Percentiles rank a stretch among this genome's conserved stretches.
phyloP scores from a whole-genome alignment of 768 basidiomycete genomes.

The Saitozyma podzolica region DNA sequence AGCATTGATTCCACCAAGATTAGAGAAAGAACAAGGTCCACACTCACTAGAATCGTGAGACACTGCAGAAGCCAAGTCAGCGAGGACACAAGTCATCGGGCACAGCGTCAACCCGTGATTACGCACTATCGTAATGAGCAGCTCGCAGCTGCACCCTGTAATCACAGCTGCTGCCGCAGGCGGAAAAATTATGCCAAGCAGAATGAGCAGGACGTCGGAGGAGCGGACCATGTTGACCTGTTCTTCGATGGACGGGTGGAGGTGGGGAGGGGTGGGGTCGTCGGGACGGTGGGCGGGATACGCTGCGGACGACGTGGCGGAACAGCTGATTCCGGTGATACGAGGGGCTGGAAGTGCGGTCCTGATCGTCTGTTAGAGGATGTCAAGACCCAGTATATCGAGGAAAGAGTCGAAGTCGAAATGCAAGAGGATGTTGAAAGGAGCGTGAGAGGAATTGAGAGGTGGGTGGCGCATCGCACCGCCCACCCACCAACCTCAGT shows the following conservation, averaged over 20 bases:
- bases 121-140: constrained; percentile 7
- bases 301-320: too few relatives aligned
- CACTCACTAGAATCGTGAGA: not conserved
- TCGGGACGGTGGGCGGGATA: too few relatives aligned
- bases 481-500: too few relatives aligned
- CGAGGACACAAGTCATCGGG: not conserved
- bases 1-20: not conserved
- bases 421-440: too few relatives aligned
- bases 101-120: not conserved
- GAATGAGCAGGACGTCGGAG: constrained; percentile 47
- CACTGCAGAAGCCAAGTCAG: constrained; percentile 35
- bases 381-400: too few relatives aligned
- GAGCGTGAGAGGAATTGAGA: too few relatives aligned
- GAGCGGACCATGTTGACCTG: constrained; percentile 39
- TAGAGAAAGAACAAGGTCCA: not conserved
- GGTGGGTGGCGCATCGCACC: too few relatives aligned
- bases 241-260: not conserved
- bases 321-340: too few relatives aligned
- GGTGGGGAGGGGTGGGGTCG: too few relatives aligned
- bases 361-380: too few relatives aligned
- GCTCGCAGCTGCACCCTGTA: constrained; percentile 45
- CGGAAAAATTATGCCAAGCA: constrained; percentile 52
- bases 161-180: constrained; percentile 40
- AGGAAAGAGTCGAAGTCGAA: too few relatives aligned
- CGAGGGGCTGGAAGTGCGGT: too few relatives aligned